These are phyloP conservation scores for Helianthus tuberosus DNA, from an alignment of 129 eudicot species.

Conservation along the genomic window DNA sequence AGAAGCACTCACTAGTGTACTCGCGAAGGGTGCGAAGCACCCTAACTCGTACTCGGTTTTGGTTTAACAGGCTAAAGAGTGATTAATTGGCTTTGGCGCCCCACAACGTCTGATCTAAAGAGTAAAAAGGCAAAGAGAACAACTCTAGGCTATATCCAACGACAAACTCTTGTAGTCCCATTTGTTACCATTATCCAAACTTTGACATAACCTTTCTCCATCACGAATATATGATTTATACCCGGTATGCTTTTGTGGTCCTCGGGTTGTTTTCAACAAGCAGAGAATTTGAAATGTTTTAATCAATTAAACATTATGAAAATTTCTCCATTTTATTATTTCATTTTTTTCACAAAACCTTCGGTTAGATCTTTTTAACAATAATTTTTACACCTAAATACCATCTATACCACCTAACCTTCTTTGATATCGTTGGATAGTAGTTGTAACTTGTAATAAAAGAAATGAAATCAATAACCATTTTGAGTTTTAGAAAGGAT, in stretches of 20 bases:
- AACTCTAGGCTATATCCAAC: not conserved
- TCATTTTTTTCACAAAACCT: not conserved
- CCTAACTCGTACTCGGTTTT: too few relatives aligned
- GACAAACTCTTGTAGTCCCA: not conserved
- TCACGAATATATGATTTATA: conserved; percentile 1
- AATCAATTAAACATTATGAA: not conserved
- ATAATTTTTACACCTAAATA: too few relatives aligned
- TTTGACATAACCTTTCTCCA: not conserved
- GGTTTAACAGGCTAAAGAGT: too few relatives aligned
- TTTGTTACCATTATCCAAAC: not conserved
- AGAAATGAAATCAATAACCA: too few relatives aligned
- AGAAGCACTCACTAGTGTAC: too few relatives aligned
- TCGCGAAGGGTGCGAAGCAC: too few relatives aligned
- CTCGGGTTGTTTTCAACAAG: not conserved
- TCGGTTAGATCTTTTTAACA: too few relatives aligned
- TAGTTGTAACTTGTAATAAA: too few relatives aligned
- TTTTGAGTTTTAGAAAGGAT: too few relatives aligned
- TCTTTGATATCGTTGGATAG: too few relatives aligned
- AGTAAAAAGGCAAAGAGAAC: not conserved
- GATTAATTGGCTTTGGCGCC: too few relatives aligned
- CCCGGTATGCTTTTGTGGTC: not conserved
- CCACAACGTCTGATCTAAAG: not conserved
- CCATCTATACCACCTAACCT: too few relatives aligned
- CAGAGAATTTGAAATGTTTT: not conserved
- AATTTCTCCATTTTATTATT: not conserved